These are phyloP conservation scores for Agrocybe pediades DNA, from an alignment of 768 basidiomycete species.

Conservation along the genomic window DNA sequence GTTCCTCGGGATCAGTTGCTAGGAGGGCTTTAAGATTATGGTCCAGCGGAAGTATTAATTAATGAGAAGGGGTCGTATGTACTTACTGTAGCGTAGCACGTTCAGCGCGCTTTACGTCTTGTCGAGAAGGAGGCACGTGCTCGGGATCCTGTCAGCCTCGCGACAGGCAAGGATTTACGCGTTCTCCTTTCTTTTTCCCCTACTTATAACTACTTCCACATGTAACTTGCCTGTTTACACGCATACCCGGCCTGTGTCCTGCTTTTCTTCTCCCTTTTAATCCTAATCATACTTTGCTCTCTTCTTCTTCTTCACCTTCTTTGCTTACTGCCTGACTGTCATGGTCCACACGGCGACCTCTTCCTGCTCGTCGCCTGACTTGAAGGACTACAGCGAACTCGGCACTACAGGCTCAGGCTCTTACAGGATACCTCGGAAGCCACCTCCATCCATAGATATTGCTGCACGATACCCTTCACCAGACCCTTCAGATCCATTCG, in stretches of 20 bases:
- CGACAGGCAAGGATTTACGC: slow-evolving; percentile 12
- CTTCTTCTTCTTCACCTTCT: neutral
- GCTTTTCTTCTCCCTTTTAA: slow-evolving; percentile 6
- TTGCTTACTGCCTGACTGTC: neutral
- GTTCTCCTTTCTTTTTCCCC: slow-evolving; percentile 4
- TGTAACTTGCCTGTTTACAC: slow-evolving; percentile 2
- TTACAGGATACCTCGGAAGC: slow-evolving; percentile 52
- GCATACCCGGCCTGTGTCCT: slow-evolving; percentile 1
- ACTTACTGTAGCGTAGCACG: neutral
- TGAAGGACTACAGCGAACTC: slow-evolving; percentile 6
- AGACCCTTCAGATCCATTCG: slow-evolving; percentile 72
- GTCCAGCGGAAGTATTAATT: too few species aligned
- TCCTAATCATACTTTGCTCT: slow-evolving; percentile 1
- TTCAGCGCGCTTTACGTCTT: neutral
- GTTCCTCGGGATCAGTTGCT: too few species aligned
- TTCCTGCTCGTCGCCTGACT: slow-evolving; percentile 17
- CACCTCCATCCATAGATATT: slow-evolving; percentile 52
- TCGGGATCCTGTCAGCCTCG: slow-evolving; percentile 15
- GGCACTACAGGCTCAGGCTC: neutral
- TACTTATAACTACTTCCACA: slow-evolving; percentile 11
- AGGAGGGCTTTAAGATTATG: too few species aligned
- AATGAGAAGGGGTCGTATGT: neutral
- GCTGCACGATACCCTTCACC: slow-evolving; percentile 62
- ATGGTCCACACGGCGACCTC: slow-evolving; percentile 9
- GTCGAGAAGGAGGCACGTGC: slow-evolving; percentile 9